Conservation (phyloP, 345 rosid genomes). For the Lenwebbia sp. region DNA sequence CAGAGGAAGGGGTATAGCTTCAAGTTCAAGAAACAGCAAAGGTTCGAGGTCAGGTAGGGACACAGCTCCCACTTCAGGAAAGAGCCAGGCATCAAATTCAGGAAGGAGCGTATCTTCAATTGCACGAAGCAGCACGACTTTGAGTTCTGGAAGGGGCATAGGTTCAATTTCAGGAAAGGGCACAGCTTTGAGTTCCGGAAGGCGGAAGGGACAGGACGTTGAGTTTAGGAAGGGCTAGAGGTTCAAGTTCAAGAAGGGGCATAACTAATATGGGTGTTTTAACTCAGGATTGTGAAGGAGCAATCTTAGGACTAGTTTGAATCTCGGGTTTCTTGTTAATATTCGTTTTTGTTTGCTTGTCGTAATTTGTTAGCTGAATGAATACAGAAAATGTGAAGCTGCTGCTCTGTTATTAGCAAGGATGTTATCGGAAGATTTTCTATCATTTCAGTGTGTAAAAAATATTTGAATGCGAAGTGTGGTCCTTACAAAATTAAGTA, state of each 20-base stretch:
- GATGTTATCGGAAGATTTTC: neutral
- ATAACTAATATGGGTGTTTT: too few relatives aligned
- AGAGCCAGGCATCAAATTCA: neutral
- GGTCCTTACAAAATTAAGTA: neutral
- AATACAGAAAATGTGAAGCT: neutral
- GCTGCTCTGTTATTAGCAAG: neutral
- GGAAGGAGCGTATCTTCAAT: neutral
- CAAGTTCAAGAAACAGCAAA: neutral
- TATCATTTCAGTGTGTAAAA: neutral
- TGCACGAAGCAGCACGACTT: neutral
- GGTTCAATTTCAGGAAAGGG: neutral
- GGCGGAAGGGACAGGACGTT: neutral
- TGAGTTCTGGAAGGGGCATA: neutral
- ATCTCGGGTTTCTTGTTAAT: neutral
- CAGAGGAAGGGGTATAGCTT: neutral
- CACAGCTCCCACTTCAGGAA: neutral
- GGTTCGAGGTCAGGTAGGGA: neutral
- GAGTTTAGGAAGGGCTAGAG: neutral
- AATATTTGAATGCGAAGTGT: neutral
- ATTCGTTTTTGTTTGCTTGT: too few relatives aligned
- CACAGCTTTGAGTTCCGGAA: neutral
- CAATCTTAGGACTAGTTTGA: too few relatives aligned
- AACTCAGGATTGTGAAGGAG: too few relatives aligned
- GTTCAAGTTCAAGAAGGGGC: neutral
- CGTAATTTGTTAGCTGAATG: neutral